Evolutionary conservation across 176 grass and related monocot species (phyloP), one percentile per base, ranked within the genome.

Genomic region (Lolium rigidum): DNA sequence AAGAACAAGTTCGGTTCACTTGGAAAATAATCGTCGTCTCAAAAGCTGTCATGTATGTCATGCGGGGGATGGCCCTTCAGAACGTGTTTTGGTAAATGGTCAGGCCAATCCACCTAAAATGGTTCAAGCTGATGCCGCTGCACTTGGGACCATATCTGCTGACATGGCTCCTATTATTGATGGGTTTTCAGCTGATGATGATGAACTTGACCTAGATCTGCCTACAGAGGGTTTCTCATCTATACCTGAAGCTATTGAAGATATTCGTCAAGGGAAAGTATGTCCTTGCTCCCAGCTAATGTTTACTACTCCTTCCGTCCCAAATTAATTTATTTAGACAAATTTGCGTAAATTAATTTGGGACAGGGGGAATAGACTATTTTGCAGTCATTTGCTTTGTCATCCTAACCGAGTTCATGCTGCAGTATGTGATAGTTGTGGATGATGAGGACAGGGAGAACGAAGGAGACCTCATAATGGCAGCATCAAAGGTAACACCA

Each of bases 401-500:
- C 65, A 66, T 76, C 55, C 56, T 70, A 38, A 82, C 44, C 28
- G 35, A 51, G 31, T 89, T 86, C 64, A 72, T 86, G 54, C 72
- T 80, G 58, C 88, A 97, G 95, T 94, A 84, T 81, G 95, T 97
- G 69, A 97, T 97, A 84, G 95, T 97, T 80, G 95, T 97, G 48
- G 95, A 97, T 65, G 95, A 97, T 49, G 95, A 97, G 85, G 90
- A 89, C 56, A 93, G 92, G 91, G 96, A 98, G 76, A 98, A 98
- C 80, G 93, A 98, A 86, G 96, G 96, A 74, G 96, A 98, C 84
- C 96, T 98, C 85, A 98, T 98, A 90, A 98, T 98, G 93, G 87
- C 95, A 85, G 95, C 95, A 80, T 95, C 95, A 85, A 88, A 91
- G 59, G 95, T 90, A 64, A 98, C 95, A 79, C 93, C 95, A 73